Percentiles rank a stretch among this genome's conserved stretches.
phyloP scores from a whole-genome alignment of 176 grass and related monocot genomes.

The Puya raimondii region DNA sequence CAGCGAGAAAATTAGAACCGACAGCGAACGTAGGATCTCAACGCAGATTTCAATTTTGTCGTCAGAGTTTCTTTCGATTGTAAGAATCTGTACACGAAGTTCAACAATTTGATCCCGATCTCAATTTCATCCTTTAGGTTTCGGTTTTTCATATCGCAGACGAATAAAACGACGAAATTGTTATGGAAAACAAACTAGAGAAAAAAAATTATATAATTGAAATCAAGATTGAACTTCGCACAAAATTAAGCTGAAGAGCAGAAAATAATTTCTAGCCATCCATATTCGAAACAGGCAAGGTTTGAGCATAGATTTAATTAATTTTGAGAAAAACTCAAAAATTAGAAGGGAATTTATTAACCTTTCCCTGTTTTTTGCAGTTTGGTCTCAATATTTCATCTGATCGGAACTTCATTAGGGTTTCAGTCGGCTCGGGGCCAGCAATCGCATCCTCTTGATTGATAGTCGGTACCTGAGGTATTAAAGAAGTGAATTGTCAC shows the following conservation, averaged over 20 bases:
- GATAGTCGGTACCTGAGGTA: conserved; percentile 60
- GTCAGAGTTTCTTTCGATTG: too few relatives aligned
- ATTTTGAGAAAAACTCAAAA: not conserved
- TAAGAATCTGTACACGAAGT: too few relatives aligned
- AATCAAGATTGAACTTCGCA: too few relatives aligned
- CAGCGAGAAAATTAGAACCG: not conserved
- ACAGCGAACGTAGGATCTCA: not conserved
- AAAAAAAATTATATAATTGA: too few relatives aligned
- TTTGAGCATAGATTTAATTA: not conserved
- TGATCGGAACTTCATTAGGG: conserved; percentile 63
- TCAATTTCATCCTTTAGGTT: too few relatives aligned
- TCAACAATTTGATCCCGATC: too few relatives aligned
- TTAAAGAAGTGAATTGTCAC: not conserved
- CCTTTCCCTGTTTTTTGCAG: conserved; percentile 49
- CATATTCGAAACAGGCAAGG: not conserved
- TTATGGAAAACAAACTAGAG: too few relatives aligned
- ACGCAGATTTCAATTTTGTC: too few relatives aligned
- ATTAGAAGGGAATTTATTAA: conserved; percentile 11
- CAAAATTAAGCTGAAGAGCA: not conserved
- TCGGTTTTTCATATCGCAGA: too few relatives aligned
- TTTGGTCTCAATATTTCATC: conserved; percentile 44
- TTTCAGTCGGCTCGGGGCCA: conserved; percentile 66
- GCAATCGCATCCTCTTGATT: conserved; percentile 55
- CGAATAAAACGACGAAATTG: too few relatives aligned
- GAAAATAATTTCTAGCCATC: not conserved